Base-by-base conservation (phyloP, 2,329 filamentous ascomycete species). In the Ascocoryne sarcoides region DNA sequence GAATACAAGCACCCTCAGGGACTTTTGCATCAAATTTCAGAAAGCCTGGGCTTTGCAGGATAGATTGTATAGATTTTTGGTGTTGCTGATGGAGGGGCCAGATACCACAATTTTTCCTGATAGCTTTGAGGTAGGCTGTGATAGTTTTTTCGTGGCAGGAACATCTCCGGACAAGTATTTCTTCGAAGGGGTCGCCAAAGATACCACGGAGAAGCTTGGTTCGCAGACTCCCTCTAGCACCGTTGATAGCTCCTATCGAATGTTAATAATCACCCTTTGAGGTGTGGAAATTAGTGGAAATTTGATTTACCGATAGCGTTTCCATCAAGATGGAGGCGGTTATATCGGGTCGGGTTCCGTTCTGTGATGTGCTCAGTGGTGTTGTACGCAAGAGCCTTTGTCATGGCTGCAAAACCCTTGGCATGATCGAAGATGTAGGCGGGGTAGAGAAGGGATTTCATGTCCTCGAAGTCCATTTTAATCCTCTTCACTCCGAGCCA, bases 261-360 rank as follows among this genome's bases (percentile, higher is more conserved):
- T 21, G 2, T 20, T 5, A 10, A 33, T 14, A 44, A 10, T 14
- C 16, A 32, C 18, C 14, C 4, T 4, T 31, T 12, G 7, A 10
- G 17, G 21, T 10, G n/a, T 10, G 15, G 14, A 16, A 15, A 29
- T 7, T 20, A 19, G n/a, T 30, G 28, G 4, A 4, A 29, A 26
- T 26, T 17, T 32, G 19, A 20, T 34, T 34, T 32, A 49, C 44
- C 21, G 40, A 47, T 38, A 18, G 38, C 38, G 12, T 38, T 28
- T n/a, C 51, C 15, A 39, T 48, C 39, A 37, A 55, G 38, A 45
- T 55, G 49, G 21, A 55, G 36, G 29, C 44, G 4, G 5, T 31
- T 20, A 26, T 29, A 34, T 3, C 15, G 17, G 8, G 35, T 42
- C 4, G 38, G 44, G 16, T 47, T 47, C 3, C 10, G 5, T 21